A percentile compares a stretch with the other conserved stretches of the same genome.
Evolutionary conservation across 108 stramenopile species (phyloP).

Genomic region (Fragilaria radians): DNA sequence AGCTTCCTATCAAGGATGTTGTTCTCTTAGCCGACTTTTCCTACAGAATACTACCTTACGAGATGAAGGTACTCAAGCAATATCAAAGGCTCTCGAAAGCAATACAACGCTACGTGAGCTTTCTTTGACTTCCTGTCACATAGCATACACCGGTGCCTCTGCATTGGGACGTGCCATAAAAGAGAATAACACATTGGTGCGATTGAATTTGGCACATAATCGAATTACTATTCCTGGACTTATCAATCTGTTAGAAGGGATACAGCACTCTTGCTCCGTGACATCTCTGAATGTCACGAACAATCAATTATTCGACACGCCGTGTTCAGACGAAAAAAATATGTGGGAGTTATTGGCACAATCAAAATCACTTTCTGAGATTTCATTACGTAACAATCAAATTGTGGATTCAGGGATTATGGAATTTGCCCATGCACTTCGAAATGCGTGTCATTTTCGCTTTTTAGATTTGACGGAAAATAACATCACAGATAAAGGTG

Average conservation of each 20-base stretch:
- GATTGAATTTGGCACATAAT: slow-evolving; percentile 51
- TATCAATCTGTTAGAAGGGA: slow-evolving; percentile 15
- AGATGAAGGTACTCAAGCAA: slow-evolving; percentile 11
- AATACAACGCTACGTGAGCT: slow-evolving; percentile 16
- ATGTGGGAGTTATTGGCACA: neutral
- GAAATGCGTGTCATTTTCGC: neutral
- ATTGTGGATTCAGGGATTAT: neutral
- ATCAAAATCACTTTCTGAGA: slow-evolving; percentile 12
- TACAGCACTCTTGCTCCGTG: slow-evolving; percentile 10
- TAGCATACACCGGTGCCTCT: slow-evolving; percentile 17
- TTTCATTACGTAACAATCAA: slow-evolving; percentile 9
- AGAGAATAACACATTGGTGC: slow-evolving; percentile 25
- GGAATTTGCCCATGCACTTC: neutral
- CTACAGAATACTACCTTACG: slow-evolving; percentile 19
- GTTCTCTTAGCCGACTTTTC: slow-evolving; percentile 21
- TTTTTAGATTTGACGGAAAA: slow-evolving; percentile 10
- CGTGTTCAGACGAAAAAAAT: neutral
- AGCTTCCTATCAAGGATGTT: neutral
- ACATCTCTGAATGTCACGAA: slow-evolving; percentile 16
- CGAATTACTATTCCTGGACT: slow-evolving; percentile 39
- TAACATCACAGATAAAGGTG: slow-evolving; percentile 26
- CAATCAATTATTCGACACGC: slow-evolving; percentile 24
- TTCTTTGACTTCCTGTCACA: slow-evolving; percentile 16
- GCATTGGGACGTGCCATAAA: slow-evolving; percentile 24
- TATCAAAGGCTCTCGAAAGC: neutral